Evolutionary conservation across 345 rosid genomes (phyloP).

Genomic region (Isatis tinctoria): DNA sequence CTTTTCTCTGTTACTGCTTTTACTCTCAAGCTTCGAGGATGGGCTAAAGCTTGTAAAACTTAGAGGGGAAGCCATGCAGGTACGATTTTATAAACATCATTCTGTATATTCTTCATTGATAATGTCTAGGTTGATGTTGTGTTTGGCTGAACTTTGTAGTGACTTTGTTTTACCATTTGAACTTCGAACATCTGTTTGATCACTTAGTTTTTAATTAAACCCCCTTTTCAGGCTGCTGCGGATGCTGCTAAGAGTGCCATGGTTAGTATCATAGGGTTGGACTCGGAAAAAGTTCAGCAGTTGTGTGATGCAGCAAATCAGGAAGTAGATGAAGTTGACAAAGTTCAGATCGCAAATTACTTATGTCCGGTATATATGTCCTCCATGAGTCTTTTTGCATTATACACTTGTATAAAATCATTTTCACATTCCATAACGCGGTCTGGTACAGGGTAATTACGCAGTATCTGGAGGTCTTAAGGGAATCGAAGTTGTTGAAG

Average conservation of each 20-base stretch:
- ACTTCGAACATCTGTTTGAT: constrained; percentile 5
- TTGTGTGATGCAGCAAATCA: constrained; percentile 92
- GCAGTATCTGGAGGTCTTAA: constrained; percentile 95
- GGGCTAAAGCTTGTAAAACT: constrained; percentile 95
- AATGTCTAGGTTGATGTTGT: background rate
- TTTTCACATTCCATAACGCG: background rate
- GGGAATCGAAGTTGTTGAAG: constrained; percentile 91
- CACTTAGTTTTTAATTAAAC: background rate
- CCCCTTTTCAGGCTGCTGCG: constrained; percentile 73
- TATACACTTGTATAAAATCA: background rate
- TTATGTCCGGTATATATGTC: constrained; percentile 50
- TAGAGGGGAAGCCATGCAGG: constrained; percentile 99
- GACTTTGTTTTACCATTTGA: constrained; percentile 7
- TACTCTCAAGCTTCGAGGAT: constrained; percentile 71
- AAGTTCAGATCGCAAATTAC: constrained; percentile 93
- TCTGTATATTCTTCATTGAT: background rate
- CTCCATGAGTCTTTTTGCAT: constrained; percentile 17
- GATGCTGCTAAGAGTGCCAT: constrained; percentile 95
- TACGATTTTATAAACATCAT: constrained; percentile 8
- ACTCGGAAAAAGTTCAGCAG: constrained; percentile 76
- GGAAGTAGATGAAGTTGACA: constrained; percentile 73
- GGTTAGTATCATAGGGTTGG: constrained; percentile 94
- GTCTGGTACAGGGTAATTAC: constrained; percentile 71
- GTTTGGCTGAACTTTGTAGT: background rate
- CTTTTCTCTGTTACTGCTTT: constrained; percentile 18